Evolutionary conservation across 257 asterid genomes (phyloP), one percentile per base, ranked within the genome.

Genomic region (Solanum commersonii): DNA sequence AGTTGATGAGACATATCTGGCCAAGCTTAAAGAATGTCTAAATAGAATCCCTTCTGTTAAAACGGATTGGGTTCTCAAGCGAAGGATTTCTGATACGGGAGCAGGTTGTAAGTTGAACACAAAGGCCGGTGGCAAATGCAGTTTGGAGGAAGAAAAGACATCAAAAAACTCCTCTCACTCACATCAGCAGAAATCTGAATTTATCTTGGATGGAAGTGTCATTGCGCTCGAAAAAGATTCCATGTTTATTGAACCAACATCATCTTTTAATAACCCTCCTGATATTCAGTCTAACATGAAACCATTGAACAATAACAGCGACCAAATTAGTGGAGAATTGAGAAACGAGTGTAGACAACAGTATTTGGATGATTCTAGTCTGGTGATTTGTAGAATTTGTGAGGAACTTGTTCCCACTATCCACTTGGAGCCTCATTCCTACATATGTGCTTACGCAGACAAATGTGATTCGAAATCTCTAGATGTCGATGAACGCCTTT

Each of bases 401-500:
- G 99, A 97, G 89, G 98, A 96, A 90, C 89, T 82, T 77, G 98
- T 96, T 89, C 98, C 98, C 85, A 90, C 95, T 88, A 63, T 87
- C 86, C 97, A 95, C 87, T 90, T 97, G 95, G 98, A 96, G 93
- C 94, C 97, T 88, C 99, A 97, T 92, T 97, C 99, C 83, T 96
- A 93, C 84, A 91, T 97, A 90, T 97, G 99, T 91, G 99, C 98
- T 37, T 93, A 93, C 94, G 98, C 98, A 82, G 99, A 95, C 89
- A 95, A 95, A 90, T 97, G 98, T 88, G 93, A 92, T 89, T 92
- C 94, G n/a, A 92, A 92, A 82, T 87, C 91, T 89, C 84, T 93
- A 79, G 98, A 95, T 91, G 94, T 96, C 88, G 92, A 95, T 89
- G 98, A 94, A 35, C 94, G 98, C 88, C 99, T 97, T 86, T 85